Conservation (phyloP, 805 yeast species). For the Isabelozyma rhagii region DNA sequence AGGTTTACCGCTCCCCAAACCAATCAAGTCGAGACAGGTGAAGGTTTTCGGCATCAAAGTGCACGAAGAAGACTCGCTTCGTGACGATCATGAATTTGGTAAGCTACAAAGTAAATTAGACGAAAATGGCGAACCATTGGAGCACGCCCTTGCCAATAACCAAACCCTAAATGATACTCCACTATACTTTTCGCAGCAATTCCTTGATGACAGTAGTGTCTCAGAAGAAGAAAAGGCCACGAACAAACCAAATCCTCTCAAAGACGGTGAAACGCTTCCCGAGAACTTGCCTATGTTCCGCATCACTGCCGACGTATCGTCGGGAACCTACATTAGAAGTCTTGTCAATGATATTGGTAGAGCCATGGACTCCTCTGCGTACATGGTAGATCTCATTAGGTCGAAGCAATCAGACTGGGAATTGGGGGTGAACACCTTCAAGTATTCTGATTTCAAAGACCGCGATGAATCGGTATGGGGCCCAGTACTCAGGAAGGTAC, state of each 20-base stretch:
- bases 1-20: slow-evolving; percentile 77
- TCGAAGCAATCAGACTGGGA: slow-evolving; percentile 82
- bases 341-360: slow-evolving; percentile 85
- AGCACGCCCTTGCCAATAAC: slow-evolving; percentile 43
- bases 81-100: slow-evolving; percentile 53
- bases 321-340: slow-evolving; percentile 94
- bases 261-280: slow-evolving; percentile 35
- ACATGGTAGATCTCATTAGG: slow-evolving; percentile 82
- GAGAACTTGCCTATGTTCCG: slow-evolving; percentile 67
- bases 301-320: slow-evolving; percentile 75
- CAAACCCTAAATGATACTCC: slow-evolving; percentile 64
- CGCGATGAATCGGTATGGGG: slow-evolving; percentile 69
- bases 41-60: slow-evolving; percentile 54
- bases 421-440: slow-evolving; percentile 65
- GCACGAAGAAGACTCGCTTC: slow-evolving; percentile 48
- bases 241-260: slow-evolving; percentile 37
- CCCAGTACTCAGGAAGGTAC: slow-evolving; percentile 53
- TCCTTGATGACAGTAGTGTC: slow-evolving; percentile 33
- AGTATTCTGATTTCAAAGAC: slow-evolving; percentile 60
- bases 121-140: slow-evolving; percentile 45
- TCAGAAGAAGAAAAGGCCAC: slow-evolving; percentile 33
- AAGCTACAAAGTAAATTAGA: slow-evolving; percentile 41
- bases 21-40: slow-evolving; percentile 76
- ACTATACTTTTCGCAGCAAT: slow-evolving; percentile 57
- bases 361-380: slow-evolving; percentile 75